Base-by-base conservation (phyloP, 176 grass and related monocot species). In the Triticum timopheevii region DNA sequence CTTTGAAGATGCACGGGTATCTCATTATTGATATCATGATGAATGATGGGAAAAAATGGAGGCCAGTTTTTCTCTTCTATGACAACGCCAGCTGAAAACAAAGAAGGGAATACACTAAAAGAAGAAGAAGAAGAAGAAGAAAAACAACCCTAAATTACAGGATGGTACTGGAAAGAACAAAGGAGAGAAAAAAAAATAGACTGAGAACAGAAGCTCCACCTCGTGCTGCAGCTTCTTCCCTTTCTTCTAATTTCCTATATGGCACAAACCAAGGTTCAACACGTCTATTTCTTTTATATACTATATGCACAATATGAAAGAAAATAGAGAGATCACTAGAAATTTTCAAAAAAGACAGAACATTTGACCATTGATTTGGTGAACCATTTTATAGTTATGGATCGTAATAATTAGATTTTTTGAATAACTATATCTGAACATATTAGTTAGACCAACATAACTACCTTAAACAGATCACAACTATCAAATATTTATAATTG, bases 31-130 rank as follows among this genome's bases (percentile, higher is more conserved):
- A 95, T 92, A 89, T 92, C 93, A 85, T 95, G 77, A 71, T 95
- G 93, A 72, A 95, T 92, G 24, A 95, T 89, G 38, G 93, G 93
- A 7, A 92, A 92, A 88, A 95, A 95, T 0, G 90, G 86, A 36
- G 93, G 93, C 93, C 93, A 95, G 10, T 95, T 95, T 83, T 91
- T 95, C 24, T 92, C 93, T 85, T 92, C 90, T 39, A 91, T 36
- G 3, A 82, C 65, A 82, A 92, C 71, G 8, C 93, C 90, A 75
- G 88, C 93, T 95, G 61, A 84, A 67, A 78, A 80, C 20, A 34
- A 75, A 66, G 8, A 86, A 78, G 44, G 80, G 17, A 35, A 54
- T 54, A 19, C 50, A 54, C 16, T 54, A 54, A 54, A 54, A 52
- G 28, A 30, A 30, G 28, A 30, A 30, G 28, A 30, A 30, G 28